Evolutionary conservation across 1,284 basidiomycete genomes (phyloP), one percentile per base, ranked within the genome.

Genomic region (Filobasidium uniguttulatum): DNA sequence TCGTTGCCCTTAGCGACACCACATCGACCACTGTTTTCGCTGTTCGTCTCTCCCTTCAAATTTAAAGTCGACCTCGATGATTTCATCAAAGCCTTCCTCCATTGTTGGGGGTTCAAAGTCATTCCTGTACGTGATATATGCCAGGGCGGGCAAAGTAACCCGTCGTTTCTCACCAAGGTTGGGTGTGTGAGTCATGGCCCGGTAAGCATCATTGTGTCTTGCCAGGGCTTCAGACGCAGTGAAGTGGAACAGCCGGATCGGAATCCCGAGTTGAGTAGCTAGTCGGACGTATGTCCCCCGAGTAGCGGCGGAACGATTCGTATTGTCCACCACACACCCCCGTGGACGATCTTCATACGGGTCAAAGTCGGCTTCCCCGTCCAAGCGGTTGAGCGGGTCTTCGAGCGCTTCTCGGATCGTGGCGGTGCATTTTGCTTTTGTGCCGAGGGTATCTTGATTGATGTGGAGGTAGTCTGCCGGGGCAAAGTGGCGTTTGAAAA

Each of bases 131-230:
- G 74, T 66, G 9, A 65, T 68, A 56, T 85, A 82, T 1, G 81
- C 85, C 0, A 71, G 50, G 56, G 76, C 77, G 0, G 85, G 85
- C 2, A 89, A 60, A 8, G 82, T 52, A 15, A 76, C 71, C 30
- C 84, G 76, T 53, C 41, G 44, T 49, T 54, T 34, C 6, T 33
- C 7, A 45, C 36, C 3, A 46, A 49, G 36, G 46, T 5, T 50
- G 8, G 19, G 19, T 10, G 9, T 9, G 17, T 5, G 9, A 36
- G 36, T 29, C 30, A 50, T 48, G 44, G 84, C 79, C 26, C 88
- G 78, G 62, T 90, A 91, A 3, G 87, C 65, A 60, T 90, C 90
- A 62, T 91, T 91, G 64, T 93, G 89, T 78, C 81, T 84, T 3
- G 85, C 85, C 3, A 93, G 73, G 45, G 86, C 82, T 22, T 77